phyloP scores from a whole-genome alignment of 805 yeast species.

The Wickerhamomyces mucosus region DNA sequence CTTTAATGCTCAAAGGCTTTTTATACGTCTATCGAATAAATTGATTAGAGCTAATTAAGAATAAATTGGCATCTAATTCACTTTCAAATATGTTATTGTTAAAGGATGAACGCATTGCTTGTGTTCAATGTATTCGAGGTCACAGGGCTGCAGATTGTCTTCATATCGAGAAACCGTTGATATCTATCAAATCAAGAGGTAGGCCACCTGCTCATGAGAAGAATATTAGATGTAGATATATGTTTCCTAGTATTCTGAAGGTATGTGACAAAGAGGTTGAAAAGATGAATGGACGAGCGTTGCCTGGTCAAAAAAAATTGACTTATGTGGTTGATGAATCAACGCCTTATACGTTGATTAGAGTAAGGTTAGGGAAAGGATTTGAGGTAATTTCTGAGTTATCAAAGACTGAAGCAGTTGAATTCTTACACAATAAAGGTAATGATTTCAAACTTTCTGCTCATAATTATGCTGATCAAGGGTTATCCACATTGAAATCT shows the following conservation, averaged over 20 bases:
- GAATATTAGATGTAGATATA: conserved; percentile 11
- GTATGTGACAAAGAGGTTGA: conserved; percentile 10
- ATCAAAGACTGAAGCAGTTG: not conserved
- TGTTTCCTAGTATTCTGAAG: conserved; percentile 5
- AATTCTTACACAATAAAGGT: not conserved
- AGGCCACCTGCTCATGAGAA: conserved; percentile 47
- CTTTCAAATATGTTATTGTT: conserved; percentile 53
- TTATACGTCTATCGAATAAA: no score
- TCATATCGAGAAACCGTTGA: conserved; percentile 70
- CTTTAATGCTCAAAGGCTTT: no score
- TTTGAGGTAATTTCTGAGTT: conserved; percentile 7
- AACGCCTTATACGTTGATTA: conserved; percentile 3
- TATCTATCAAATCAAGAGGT: conserved; percentile 86
- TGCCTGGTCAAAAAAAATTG: conserved; percentile 3
- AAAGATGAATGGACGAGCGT: conserved; percentile 8
- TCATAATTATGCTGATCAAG: no score
- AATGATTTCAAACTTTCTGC: not conserved
- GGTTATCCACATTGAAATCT: no score
- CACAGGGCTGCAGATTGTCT: conserved; percentile 84
- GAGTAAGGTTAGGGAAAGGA: conserved; percentile 9
- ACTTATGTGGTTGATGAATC: conserved; percentile 12
- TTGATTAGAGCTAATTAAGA: not conserved
- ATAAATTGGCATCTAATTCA: not conserved
- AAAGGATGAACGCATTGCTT: conserved; percentile 73
- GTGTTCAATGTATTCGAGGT: conserved; percentile 84